These are phyloP conservation scores for Cucumis hystrix DNA, from an alignment of 306 rosid species.

Conservation along the genomic window DNA sequence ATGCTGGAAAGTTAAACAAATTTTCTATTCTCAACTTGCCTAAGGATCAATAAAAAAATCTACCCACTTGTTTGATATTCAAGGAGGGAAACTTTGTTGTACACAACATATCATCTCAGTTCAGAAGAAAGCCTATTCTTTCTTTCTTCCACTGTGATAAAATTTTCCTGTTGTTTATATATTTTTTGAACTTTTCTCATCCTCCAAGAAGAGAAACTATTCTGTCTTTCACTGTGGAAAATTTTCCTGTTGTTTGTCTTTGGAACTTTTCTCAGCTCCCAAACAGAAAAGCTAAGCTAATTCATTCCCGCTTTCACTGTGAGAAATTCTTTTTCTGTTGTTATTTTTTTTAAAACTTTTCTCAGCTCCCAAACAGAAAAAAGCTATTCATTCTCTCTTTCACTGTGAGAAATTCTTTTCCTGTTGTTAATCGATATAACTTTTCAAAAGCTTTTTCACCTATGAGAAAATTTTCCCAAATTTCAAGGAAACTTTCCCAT, in stretches of 20 bases:
- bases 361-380: not conserved
- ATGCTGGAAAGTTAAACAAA: not conserved
- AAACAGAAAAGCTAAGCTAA: not conserved
- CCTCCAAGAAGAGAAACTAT: not conserved
- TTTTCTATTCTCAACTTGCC: conserved; percentile 2
- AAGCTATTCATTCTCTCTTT: not conserved
- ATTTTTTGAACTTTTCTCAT: no score
- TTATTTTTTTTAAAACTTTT: not conserved
- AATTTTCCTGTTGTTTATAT: not conserved
- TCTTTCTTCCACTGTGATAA: not conserved
- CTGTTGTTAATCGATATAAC: not conserved
- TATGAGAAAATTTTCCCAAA: not conserved
- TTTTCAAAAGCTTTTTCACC: not conserved
- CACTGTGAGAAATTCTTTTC: no score
- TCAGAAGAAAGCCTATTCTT: not conserved
- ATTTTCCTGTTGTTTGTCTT: not conserved
- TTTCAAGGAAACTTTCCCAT: not conserved
- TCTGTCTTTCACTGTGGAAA: not conserved
- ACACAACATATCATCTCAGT: not conserved
- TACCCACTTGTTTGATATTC: conserved; percentile 13
- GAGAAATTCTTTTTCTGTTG: not conserved
- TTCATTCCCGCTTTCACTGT: not conserved
- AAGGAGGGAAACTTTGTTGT: not conserved
- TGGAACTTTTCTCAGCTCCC: not conserved
- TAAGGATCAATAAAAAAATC: not conserved